Conservation (phyloP, 257 asterid genomes). For the Solanum acaule region DNA sequence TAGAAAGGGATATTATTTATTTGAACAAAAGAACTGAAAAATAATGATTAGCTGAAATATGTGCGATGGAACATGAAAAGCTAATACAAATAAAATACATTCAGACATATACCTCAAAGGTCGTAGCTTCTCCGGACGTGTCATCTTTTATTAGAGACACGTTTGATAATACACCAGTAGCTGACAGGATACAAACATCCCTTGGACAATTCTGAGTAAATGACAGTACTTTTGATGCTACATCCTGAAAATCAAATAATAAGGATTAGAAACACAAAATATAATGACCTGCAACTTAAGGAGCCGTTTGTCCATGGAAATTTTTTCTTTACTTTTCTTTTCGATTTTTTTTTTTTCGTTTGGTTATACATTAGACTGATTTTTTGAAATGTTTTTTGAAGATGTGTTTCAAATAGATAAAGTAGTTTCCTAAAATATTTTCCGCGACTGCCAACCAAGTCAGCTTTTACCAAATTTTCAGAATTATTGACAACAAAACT, state of each 20-base stretch:
- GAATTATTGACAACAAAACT: neutral
- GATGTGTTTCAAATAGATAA: too few species aligned
- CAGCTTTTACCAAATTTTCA: neutral
- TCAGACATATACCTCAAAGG: neutral
- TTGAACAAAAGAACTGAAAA: neutral
- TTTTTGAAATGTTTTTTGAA: neutral
- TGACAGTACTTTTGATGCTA: neutral
- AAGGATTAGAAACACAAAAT: neutral
- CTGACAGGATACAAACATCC: neutral
- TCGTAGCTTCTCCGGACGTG: neutral
- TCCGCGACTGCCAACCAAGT: neutral
- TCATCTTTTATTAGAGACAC: neutral
- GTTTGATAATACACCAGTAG: neutral
- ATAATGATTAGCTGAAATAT: neutral
- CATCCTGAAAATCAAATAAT: neutral
- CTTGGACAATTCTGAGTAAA: neutral
- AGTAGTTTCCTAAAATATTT: too few species aligned
- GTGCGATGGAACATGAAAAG: neutral
- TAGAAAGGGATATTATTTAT: neutral
- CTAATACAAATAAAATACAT: neutral
- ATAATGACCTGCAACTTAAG: neutral
- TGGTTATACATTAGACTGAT: neutral
- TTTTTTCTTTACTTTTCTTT: too few species aligned
- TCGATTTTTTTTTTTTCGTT: neutral
- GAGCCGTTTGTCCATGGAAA: neutral